These are phyloP conservation scores for Ustilago tritici DNA, from an alignment of 1,284 basidiomycete genomes.

Conservation along the genomic window DNA sequence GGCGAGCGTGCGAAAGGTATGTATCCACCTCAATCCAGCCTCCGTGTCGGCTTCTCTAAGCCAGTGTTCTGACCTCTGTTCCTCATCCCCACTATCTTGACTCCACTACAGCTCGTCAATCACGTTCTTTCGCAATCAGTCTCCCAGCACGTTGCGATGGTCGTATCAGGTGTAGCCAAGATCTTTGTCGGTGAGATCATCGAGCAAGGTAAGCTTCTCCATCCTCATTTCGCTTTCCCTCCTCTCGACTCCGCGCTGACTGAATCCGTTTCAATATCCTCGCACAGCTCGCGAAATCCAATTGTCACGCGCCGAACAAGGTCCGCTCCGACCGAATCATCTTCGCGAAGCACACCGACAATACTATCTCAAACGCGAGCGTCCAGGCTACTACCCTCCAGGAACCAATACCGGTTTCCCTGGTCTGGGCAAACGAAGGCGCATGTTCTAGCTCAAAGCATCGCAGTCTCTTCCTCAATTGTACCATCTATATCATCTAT, in stretches of 20 bases:
- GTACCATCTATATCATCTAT: slow-evolving; percentile 1
- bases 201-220: slow-evolving; percentile 77
- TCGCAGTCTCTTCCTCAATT: neutral
- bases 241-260: neutral
- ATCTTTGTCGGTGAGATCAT: slow-evolving; percentile 93
- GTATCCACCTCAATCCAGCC: neutral
- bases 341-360: slow-evolving; percentile 85
- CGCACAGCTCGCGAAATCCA: slow-evolving; percentile 79
- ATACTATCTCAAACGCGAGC: slow-evolving; percentile 81
- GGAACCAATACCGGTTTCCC: slow-evolving; percentile 53
- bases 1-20: slow-evolving; percentile 78
- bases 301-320: slow-evolving; percentile 77
- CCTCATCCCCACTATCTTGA: neutral
- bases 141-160: slow-evolving; percentile 85
- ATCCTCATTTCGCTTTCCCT: neutral
- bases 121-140: slow-evolving; percentile 81
- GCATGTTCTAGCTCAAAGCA: slow-evolving; percentile 53
- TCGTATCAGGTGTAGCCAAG: slow-evolving; percentile 87
- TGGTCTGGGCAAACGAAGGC: slow-evolving; percentile 59
- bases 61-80: neutral
- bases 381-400: slow-evolving; percentile 64
- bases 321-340: slow-evolving; percentile 85
- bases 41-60: slow-evolving; percentile 69
- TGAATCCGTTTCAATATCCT: neutral
- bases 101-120: slow-evolving; percentile 80